Conservation (phyloP, 768 basidiomycete genomes). For the Xerocomellus dryophilus region DNA sequence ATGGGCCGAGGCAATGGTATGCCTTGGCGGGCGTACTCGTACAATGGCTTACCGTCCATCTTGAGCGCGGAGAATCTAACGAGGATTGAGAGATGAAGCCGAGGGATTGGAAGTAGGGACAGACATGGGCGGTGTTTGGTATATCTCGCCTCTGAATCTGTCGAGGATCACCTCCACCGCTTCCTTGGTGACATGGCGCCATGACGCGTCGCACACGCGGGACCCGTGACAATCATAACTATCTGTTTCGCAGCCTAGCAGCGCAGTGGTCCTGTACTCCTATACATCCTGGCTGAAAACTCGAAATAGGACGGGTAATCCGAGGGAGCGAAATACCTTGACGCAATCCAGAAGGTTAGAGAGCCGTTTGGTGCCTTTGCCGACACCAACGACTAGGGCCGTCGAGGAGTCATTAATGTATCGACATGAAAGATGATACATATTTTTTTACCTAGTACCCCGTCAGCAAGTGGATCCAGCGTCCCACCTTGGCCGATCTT, state of each 20-base stretch:
- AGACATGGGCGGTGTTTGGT: slow-evolving; percentile 91
- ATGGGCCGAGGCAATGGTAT: slow-evolving; percentile 94
- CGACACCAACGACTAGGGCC: slow-evolving; percentile 76
- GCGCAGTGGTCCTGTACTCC: slow-evolving; percentile 90
- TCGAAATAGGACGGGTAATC: slow-evolving; percentile 2
- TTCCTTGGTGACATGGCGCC: slow-evolving; percentile 81
- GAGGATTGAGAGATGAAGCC: slow-evolving; percentile 5
- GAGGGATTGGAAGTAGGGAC: slow-evolving; percentile 11
- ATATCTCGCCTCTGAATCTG: slow-evolving; percentile 81
- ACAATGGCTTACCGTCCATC: slow-evolving; percentile 94
- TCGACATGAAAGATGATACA: neutral
- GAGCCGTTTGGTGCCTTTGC: slow-evolving; percentile 86
- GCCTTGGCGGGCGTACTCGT: slow-evolving; percentile 92
- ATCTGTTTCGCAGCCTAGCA: slow-evolving; percentile 94
- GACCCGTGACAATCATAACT: slow-evolving; percentile 90
- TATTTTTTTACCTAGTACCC: slow-evolving; percentile 73
- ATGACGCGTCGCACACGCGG: slow-evolving; percentile 70
- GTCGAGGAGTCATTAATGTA: slow-evolving; percentile 2
- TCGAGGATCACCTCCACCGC: slow-evolving; percentile 65
- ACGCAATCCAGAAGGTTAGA: slow-evolving; percentile 80
- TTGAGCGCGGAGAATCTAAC: slow-evolving; percentile 93
- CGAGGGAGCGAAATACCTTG: slow-evolving; percentile 55
- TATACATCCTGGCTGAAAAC: slow-evolving; percentile 32
- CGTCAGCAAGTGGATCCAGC: slow-evolving; percentile 93
- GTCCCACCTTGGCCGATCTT: slow-evolving; percentile 96